These are phyloP conservation scores for Leccinum rimulosum DNA, from an alignment of 768 basidiomycete species.

Conservation along the genomic window DNA sequence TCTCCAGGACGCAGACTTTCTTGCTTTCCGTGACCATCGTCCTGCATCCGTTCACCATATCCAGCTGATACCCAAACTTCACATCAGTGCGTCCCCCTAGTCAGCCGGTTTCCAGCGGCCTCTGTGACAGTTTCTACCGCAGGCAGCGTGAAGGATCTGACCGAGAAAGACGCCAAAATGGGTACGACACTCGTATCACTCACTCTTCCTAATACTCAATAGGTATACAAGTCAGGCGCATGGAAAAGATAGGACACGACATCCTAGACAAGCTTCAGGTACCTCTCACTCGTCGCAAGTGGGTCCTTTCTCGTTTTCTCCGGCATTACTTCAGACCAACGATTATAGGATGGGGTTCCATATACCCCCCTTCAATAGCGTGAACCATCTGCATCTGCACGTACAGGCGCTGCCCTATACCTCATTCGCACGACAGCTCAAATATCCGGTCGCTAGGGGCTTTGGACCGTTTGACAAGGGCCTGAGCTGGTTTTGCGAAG, in stretches of 20 bases:
- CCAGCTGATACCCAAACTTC: slow-evolving; percentile 49
- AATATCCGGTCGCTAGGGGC: slow-evolving; percentile 50
- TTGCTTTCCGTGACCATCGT: slow-evolving; percentile 51
- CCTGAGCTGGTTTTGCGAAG: slow-evolving; percentile 69
- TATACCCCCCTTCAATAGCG: slow-evolving; percentile 73
- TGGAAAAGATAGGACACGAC: slow-evolving; percentile 50
- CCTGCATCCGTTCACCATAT: slow-evolving; percentile 51
- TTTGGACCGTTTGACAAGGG: slow-evolving; percentile 52
- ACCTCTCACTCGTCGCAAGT: slow-evolving; percentile 47
- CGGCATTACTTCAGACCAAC: background rate
- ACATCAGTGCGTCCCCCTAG: slow-evolving; percentile 41
- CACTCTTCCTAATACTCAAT: slow-evolving; percentile 20
- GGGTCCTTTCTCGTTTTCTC: slow-evolving; percentile 3
- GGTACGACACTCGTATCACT: slow-evolving; percentile 37
- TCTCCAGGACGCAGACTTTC: slow-evolving; percentile 43
- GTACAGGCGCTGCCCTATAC: slow-evolving; percentile 67
- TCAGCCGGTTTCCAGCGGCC: background rate
- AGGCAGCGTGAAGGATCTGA: slow-evolving; percentile 58
- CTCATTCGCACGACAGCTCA: slow-evolving; percentile 34
- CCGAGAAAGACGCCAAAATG: slow-evolving; percentile 42
- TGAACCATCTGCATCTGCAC: slow-evolving; percentile 75
- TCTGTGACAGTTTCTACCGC: background rate
- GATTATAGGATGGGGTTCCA: slow-evolving; percentile 65
- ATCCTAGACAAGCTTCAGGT: slow-evolving; percentile 49
- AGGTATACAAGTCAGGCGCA: slow-evolving; percentile 38